A percentile compares a stretch with the other conserved stretches of the same genome.
Conservation (phyloP, 257 asterid genomes). For the Mentha longifolia region DNA sequence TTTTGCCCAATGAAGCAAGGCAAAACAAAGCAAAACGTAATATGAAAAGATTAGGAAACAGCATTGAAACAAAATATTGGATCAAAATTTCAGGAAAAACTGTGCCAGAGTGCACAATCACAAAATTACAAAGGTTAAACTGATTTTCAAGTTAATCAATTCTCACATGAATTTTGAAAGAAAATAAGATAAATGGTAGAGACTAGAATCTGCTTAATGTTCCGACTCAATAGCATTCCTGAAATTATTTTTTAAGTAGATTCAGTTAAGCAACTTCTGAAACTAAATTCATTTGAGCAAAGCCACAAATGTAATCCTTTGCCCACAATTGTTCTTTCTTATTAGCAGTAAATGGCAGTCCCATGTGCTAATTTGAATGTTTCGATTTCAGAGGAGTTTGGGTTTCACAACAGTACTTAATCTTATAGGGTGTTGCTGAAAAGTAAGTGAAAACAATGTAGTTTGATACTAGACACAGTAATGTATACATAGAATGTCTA, state of each 20-base stretch:
- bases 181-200: conserved; percentile 4
- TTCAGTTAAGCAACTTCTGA: neutral
- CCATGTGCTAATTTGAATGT: neutral
- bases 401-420: conserved; percentile 6
- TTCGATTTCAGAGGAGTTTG: conserved; percentile 1
- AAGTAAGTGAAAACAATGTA: neutral
- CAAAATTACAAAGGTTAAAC: neutral
- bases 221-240: neutral
- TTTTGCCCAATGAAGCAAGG: conserved; percentile 9
- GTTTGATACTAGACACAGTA: neutral
- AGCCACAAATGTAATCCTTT: conserved; percentile 12
- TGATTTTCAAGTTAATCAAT: conserved; percentile 9
- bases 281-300: neutral
- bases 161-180: conserved; percentile 20
- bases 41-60: neutral
- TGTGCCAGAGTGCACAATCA: neutral
- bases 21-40: conserved; percentile 14
- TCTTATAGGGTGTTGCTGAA: neutral
- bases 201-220: neutral
- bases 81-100: conserved; percentile 18
- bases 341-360: conserved; percentile 4
- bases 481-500: neutral
- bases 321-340: neutral
- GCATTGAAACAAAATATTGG: neutral
- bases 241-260: neutral